Evolutionary conservation across 2,329 filamentous ascomycete genomes (phyloP).

Genomic region (Aurifilum marmelostoma): DNA sequence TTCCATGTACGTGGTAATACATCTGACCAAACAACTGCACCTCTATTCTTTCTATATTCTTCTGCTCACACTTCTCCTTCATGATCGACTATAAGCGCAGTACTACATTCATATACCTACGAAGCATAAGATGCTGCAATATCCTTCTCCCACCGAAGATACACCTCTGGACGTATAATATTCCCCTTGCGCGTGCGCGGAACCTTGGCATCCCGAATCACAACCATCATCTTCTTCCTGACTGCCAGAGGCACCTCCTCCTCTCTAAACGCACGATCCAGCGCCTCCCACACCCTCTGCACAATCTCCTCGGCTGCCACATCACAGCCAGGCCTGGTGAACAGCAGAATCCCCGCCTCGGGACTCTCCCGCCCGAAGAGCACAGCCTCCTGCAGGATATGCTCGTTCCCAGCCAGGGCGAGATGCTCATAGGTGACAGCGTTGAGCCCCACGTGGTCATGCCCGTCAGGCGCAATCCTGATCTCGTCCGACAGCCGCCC

Average conservation of each 20-base stretch:
- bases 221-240: constrained; percentile 1
- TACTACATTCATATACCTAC: neutral
- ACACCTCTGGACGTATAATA: neutral
- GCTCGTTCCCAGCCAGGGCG: too few relatives aligned
- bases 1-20: too few relatives aligned
- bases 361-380: neutral
- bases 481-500: too few relatives aligned
- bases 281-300: neutral
- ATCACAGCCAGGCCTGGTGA: neutral
- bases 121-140: neutral
- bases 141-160: neutral
- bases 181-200: neutral
- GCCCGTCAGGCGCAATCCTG: too few relatives aligned
- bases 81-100: too few relatives aligned
- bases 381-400: too few relatives aligned
- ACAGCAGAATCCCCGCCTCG: neutral
- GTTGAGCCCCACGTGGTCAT: too few relatives aligned
- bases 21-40: too few relatives aligned
- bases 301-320: neutral
- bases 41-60: too few relatives aligned
- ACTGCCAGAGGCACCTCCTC: neutral
- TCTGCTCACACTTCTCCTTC: too few relatives aligned
- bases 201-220: neutral
- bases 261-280: neutral
- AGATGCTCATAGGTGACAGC: too few relatives aligned